These are phyloP conservation scores for Fistulifera pelliculosa DNA, from an alignment of 108 stramenopile species.

Conservation along the genomic window DNA sequence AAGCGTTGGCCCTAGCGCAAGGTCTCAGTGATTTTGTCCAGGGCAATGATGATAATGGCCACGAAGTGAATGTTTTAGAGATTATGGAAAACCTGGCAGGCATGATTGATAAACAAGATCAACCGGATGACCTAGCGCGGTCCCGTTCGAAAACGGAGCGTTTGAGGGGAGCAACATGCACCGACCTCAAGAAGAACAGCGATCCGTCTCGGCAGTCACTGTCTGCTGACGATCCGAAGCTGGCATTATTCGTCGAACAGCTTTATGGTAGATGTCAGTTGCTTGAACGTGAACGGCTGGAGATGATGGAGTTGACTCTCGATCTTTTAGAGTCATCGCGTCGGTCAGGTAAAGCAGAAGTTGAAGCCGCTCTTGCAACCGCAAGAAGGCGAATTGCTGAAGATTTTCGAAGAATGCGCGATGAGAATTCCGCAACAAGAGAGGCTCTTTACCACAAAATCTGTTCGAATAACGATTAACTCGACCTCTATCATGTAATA, in stretches of 20 bases:
- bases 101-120: constrained; percentile 7
- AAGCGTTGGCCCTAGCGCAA: constrained; percentile 13
- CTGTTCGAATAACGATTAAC: background rate
- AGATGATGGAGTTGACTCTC: constrained; percentile 14
- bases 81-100: constrained; percentile 10
- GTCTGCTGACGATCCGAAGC: background rate
- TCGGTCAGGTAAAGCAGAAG: constrained; percentile 3
- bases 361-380: constrained; percentile 11
- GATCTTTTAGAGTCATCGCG: constrained; percentile 7
- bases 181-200: background rate
- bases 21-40: constrained; percentile 3
- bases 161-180: too few species aligned
- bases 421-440: background rate
- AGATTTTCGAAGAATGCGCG: constrained; percentile 3
- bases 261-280: constrained; percentile 11
- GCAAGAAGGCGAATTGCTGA: constrained; percentile 6
- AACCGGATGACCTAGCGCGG: background rate
- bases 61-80: constrained; percentile 5
- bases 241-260: constrained; percentile 12
- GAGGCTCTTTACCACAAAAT: background rate
- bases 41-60: background rate
- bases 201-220: background rate
- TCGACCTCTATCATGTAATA: too few species aligned
- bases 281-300: constrained; percentile 13
- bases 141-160: background rate